These are phyloP conservation scores for Eucalyptus tenuipes DNA, from an alignment of 345 rosid genomes.

Conservation along the genomic window DNA sequence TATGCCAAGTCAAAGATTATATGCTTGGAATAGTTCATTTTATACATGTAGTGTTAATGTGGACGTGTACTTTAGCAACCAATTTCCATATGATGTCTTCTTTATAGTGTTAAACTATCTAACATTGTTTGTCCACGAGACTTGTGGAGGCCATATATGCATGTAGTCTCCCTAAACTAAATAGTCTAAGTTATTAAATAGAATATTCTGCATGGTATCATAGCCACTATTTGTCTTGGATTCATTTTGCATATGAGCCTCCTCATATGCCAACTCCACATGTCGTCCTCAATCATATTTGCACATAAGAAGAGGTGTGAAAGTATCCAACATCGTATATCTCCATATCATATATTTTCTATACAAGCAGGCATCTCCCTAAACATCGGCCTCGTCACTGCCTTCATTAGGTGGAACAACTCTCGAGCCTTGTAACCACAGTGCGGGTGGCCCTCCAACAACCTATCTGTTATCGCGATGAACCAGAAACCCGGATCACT, in stretches of 20 bases:
- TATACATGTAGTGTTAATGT: not conserved
- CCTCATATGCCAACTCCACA: not conserved
- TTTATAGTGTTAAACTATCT: not conserved
- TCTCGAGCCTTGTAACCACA: not conserved
- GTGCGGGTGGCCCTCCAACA: conserved; percentile 9
- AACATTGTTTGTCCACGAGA: not conserved
- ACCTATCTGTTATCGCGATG: conserved; percentile 11
- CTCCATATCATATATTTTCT: not conserved
- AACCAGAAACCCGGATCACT: conserved; percentile 13
- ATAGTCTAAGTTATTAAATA: not conserved
- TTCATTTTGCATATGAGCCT: not conserved
- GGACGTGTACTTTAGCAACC: not conserved
- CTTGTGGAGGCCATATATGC: not conserved
- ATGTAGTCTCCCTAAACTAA: not conserved
- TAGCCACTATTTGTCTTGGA: not conserved
- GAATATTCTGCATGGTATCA: not conserved
- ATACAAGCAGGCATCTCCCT: not conserved
- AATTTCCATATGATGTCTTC: not conserved
- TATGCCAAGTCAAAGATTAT: not conserved
- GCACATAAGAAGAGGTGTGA: not conserved
- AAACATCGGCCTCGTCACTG: not conserved
- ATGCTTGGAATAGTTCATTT: not conserved
- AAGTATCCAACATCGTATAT: not conserved
- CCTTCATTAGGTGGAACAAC: not conserved
- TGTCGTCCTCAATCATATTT: not conserved